Evolutionary conservation across 2,329 filamentous ascomycete genomes (phyloP), one percentile per base, ranked within the genome.

Genomic region (Dryadomyces quercus-mongolicae): DNA sequence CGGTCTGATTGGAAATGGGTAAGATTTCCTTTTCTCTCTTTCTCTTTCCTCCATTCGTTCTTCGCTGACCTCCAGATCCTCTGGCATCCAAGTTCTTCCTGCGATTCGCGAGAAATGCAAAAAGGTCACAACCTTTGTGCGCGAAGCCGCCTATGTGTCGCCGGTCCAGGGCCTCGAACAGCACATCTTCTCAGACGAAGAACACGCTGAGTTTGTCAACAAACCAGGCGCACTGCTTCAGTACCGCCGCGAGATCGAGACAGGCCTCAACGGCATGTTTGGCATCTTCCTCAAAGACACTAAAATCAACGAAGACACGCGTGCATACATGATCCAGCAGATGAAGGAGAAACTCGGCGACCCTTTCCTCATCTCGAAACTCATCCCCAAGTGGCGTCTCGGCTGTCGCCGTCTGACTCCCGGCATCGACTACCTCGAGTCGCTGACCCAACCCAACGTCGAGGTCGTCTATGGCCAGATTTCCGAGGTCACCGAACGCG

Each of bases 181-280:
- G 44, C 49, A 18, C 50, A 49, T 20, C 8, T 31, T 49, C 52
- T 16, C 65, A 2, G 60, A 72, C 15, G 73, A 78, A 25, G 70
- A 80, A 49, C 67, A 72, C 5, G 70, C 76, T 13, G 57, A 57
- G 1, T 70, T 74, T 0, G 77, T 77, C 55, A 70, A 77, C 42
- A 58, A 83, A 57, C 76, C 80, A 0, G 66, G 74, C 12, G 71
- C 66, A 16, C 83, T 83, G 59, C 65, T 80, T 1, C 61, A 65
- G 7, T 80, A 77, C 60, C 69, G 76, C 25, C 76, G 73, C 56
- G 65, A 66, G 18, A 63, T 77, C 8, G 74, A 78, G 56, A 62
- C 69, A 1, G 74, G 72, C 25, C 66, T 80, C 16, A 79, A 77
- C 56, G 70, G 71, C 48, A 68, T 73, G 6, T 80, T 78, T 67